A percentile compares a stretch with the other conserved stretches of the same genome.
Evolutionary conservation across 2,329 filamentous ascomycete genomes (phyloP).

Genomic region (Amesomyces nigricolor): DNA sequence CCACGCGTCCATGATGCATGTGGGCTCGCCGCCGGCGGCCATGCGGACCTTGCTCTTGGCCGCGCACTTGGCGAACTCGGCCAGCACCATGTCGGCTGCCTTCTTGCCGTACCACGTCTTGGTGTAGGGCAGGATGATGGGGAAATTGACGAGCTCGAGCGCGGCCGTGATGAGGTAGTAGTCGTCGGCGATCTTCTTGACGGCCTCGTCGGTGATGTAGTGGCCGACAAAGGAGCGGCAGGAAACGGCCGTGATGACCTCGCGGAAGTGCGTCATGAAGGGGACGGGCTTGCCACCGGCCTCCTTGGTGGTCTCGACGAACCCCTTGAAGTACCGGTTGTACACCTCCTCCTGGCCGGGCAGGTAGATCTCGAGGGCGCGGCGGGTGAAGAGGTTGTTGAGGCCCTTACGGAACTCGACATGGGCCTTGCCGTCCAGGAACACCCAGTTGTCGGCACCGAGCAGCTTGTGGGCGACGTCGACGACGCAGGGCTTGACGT

Average conservation of each 20-base stretch:
- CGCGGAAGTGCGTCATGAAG: conserved; percentile 89
- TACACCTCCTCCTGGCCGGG: conserved; percentile 92
- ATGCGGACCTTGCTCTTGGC: conserved; percentile 91
- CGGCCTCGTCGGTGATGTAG: conserved; percentile 83
- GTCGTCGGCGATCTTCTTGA: conserved; percentile 93
- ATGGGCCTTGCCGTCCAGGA: conserved; percentile 89
- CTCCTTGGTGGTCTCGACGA: conserved; percentile 68
- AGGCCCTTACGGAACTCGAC: conserved; percentile 97
- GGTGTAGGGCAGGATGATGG: conserved; percentile 90
- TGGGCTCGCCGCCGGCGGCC: conserved; percentile 77
- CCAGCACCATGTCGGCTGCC: conserved; percentile 84
- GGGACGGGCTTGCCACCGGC: conserved; percentile 68
- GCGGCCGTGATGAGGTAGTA: conserved; percentile 96
- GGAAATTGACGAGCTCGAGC: conserved; percentile 96
- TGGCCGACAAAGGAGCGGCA: conserved; percentile 96
- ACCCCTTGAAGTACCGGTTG: conserved; percentile 75
- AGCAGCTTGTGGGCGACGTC: conserved; percentile 92
- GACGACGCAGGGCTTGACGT: conserved; percentile 94
- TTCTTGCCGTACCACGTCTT: conserved; percentile 98
- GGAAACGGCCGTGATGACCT: conserved; percentile 90
- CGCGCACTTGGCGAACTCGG: conserved; percentile 84
- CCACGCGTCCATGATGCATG: conserved; percentile 96
- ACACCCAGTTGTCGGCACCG: conserved; percentile 90
- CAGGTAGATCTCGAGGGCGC: conserved; percentile 80
- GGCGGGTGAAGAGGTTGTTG: conserved; percentile 88